phyloP scores from a whole-genome alignment of 148 eudicot genomes.

The Rhododendron henanense region DNA sequence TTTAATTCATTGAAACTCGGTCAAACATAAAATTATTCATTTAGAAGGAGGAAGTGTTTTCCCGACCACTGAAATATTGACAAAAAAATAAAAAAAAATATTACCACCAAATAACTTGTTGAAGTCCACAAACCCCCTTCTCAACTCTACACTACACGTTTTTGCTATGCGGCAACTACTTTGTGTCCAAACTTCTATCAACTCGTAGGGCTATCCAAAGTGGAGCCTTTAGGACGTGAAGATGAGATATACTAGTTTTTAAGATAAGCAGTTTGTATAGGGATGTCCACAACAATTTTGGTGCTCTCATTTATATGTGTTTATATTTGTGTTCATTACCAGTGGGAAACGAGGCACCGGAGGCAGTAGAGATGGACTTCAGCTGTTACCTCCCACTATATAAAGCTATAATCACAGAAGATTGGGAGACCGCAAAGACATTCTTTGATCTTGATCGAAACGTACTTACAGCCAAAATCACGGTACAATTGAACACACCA shows the following conservation, averaged over 20 bases:
- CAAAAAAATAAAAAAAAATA: no score
- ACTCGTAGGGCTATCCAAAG: background rate
- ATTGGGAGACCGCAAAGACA: constrained; percentile 9
- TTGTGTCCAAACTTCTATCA: background rate
- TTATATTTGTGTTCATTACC: background rate
- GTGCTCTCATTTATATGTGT: background rate
- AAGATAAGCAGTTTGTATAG: background rate
- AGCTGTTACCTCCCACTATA: constrained; percentile 19
- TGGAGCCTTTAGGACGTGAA: background rate
- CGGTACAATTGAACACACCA: constrained; percentile 3
- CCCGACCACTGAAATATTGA: no score
- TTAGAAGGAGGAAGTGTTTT: no score
- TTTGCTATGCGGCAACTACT: background rate
- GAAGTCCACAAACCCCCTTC: background rate
- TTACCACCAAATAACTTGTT: no score
- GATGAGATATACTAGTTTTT: background rate
- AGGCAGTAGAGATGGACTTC: constrained; percentile 4
- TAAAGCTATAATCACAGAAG: constrained; percentile 11
- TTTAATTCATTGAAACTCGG: no score
- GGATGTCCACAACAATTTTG: background rate
- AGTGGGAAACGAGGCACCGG: background rate
- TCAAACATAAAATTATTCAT: no score
- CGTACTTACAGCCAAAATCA: constrained; percentile 11
- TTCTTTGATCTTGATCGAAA: constrained; percentile 4
- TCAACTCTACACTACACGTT: background rate